Evolutionary conservation across 2,329 filamentous ascomycete genomes (phyloP).

Genomic region (Cyphellophora attinorum): DNA sequence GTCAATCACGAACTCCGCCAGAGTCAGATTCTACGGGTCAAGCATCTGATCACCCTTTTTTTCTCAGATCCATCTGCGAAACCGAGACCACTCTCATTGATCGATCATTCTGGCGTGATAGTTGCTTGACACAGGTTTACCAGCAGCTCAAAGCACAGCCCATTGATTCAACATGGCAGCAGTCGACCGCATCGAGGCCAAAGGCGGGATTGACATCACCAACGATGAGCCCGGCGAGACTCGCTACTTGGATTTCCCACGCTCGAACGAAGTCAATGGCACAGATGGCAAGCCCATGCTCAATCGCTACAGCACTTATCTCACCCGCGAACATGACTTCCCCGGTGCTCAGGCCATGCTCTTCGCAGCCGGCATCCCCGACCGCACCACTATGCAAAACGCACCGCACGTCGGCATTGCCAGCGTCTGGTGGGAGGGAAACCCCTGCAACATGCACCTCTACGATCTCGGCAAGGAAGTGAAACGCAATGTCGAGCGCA

Average conservation of each 20-base stretch:
- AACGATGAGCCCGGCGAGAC: constrained; percentile 8
- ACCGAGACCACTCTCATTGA: too few relatives aligned
- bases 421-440: constrained; percentile 95
- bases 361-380: constrained; percentile 81
- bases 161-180: neutral
- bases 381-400: constrained; percentile 75
- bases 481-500: constrained; percentile 68
- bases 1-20: too few relatives aligned
- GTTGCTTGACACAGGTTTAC: too few relatives aligned
- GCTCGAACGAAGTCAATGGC: constrained; percentile 41
- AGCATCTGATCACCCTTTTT: too few relatives aligned
- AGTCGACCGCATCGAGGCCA: neutral
- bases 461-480: constrained; percentile 80
- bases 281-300: constrained; percentile 54
- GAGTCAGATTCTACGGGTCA: too few relatives aligned
- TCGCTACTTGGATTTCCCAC: constrained; percentile 49
- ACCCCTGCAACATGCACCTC: constrained; percentile 77
- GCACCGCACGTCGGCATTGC: constrained; percentile 85
- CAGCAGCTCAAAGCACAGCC: too few relatives aligned
- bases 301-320: constrained; percentile 75
- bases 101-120: too few relatives aligned
- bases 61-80: too few relatives aligned
- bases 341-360: constrained; percentile 93
- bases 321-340: constrained; percentile 81
- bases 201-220: neutral